These are phyloP conservation scores for Kazachstania africana DNA, from an alignment of 805 yeast genomes.

Conservation along the genomic window DNA sequence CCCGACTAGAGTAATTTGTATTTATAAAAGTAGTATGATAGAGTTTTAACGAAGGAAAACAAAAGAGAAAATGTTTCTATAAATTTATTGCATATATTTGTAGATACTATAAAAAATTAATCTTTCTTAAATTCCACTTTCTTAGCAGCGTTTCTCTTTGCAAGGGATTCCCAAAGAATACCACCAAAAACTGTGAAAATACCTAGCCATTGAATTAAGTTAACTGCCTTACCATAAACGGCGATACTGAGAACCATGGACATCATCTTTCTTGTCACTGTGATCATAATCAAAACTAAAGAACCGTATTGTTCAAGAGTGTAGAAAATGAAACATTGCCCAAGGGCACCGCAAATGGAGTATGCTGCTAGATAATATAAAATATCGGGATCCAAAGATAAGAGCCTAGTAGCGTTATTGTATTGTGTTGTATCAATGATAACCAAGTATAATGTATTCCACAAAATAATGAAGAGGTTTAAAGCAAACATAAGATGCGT, in stretches of 20 bases:
- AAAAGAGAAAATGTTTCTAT: conserved; percentile 1
- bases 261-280: conserved; percentile 92
- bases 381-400: conserved; percentile 35
- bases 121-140: no score
- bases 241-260: conserved; percentile 87
- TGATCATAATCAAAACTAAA: conserved; percentile 74
- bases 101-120: no score
- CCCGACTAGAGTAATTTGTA: conserved; percentile 3
- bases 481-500: conserved; percentile 78
- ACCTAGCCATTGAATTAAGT: conserved; percentile 63
- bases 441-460: conserved; percentile 39
- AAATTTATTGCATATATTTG: background rate
- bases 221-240: conserved; percentile 70
- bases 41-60: no score
- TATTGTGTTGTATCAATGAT: conserved; percentile 17
- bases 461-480: conserved; percentile 32
- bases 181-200: conserved; percentile 74
- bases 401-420: conserved; percentile 29
- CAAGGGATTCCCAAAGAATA: conserved; percentile 63
- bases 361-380: conserved; percentile 50
- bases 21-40: no score
- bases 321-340: conserved; percentile 86
- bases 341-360: conserved; percentile 74
- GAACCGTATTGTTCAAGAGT: conserved; percentile 82
- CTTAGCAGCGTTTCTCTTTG: background rate